Conservation (phyloP, 768 basidiomycete genomes). For the Lentinula boryana region DNA sequence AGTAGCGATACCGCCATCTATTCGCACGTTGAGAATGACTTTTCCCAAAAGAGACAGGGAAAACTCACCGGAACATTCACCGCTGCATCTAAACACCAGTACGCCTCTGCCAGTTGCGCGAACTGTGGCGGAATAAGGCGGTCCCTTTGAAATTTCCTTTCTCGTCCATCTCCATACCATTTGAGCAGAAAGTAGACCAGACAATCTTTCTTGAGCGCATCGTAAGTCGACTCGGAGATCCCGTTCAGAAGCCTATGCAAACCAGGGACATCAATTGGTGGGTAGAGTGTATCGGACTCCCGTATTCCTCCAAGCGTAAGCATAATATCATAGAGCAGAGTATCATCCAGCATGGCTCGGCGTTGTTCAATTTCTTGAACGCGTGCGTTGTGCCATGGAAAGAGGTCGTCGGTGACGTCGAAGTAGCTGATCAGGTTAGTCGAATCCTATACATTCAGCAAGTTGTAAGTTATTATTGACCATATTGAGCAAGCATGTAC, state of each 20-base stretch:
- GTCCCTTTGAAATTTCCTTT: constrained; percentile 45
- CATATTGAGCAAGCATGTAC: not conserved
- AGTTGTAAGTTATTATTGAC: not conserved
- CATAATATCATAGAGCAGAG: constrained; percentile 70
- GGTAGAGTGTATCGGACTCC: constrained; percentile 58
- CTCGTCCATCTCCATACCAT: constrained; percentile 63
- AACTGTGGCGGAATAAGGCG: constrained; percentile 74
- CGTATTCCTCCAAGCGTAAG: constrained; percentile 58
- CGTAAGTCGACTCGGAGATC: constrained; percentile 59
- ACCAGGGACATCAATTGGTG: constrained; percentile 49
- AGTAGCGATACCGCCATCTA: constrained; percentile 70
- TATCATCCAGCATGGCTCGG: constrained; percentile 53
- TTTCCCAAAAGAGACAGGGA: not conserved
- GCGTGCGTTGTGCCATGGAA: constrained; percentile 53
- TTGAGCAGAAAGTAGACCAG: constrained; percentile 77
- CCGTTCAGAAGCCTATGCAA: constrained; percentile 55
- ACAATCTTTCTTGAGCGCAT: constrained; percentile 74
- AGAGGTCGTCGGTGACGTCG: constrained; percentile 41
- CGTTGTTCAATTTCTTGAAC: constrained; percentile 57
- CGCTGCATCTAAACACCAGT: constrained; percentile 76
- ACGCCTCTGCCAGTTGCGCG: constrained; percentile 70
- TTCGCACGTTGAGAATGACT: not conserved
- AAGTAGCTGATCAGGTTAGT: constrained; percentile 29
- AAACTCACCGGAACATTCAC: constrained; percentile 54
- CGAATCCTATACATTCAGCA: not conserved